These are phyloP conservation scores for Batkoa obscura DNA, from an alignment of 371 early-diverging fungal species.

Conservation along the genomic window DNA sequence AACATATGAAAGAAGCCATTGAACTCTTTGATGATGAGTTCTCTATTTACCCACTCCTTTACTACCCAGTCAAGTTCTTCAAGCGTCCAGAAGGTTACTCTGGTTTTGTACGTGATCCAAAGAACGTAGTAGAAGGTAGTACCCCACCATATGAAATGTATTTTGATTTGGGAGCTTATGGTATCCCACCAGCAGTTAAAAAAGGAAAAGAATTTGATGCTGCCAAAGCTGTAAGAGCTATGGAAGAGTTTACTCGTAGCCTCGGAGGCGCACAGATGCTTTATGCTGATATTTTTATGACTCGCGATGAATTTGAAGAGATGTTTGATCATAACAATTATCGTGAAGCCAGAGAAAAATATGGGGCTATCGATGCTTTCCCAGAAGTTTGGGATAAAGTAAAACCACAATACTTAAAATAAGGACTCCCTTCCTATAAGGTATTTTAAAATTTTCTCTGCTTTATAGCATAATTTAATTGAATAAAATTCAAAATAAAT, in stretches of 20 bases:
- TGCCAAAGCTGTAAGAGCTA: not conserved
- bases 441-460: no score
- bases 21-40: slow-evolving; percentile 15
- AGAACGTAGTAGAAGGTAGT: not conserved
- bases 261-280: slow-evolving; percentile 13
- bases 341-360: slow-evolving; percentile 9
- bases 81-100: slow-evolving; percentile 5
- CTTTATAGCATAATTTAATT: no score
- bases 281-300: slow-evolving; percentile 17
- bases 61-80: slow-evolving; percentile 14
- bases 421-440: not conserved
- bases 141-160: slow-evolving; percentile 10
- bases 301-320: slow-evolving; percentile 14
- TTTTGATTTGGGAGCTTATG: slow-evolving; percentile 13
- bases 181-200: slow-evolving; percentile 8
- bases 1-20: slow-evolving; percentile 13
- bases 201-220: slow-evolving; percentile 9
- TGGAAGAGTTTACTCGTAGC: slow-evolving; percentile 11
- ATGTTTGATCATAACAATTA: slow-evolving; percentile 22
- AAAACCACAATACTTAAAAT: slow-evolving; percentile 8
- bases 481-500: no score
- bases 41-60: slow-evolving; percentile 19
- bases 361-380: slow-evolving; percentile 7
- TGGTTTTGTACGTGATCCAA: slow-evolving; percentile 7
- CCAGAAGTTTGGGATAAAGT: slow-evolving; percentile 14